phyloP scores from a whole-genome alignment of 2,329 filamentous ascomycete species.

The Aspergillus aculeatinus region DNA sequence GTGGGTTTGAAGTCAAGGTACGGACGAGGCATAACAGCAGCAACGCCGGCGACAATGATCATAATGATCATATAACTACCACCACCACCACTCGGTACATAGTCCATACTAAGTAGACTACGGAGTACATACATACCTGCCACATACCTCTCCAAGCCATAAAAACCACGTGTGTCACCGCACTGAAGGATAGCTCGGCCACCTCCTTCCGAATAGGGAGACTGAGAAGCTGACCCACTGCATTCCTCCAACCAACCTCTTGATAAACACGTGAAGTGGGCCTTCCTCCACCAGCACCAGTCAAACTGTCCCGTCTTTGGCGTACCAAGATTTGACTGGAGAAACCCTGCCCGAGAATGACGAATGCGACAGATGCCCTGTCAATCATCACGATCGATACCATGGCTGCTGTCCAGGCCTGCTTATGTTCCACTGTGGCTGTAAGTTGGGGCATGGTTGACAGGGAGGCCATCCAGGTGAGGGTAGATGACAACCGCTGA shows the following conservation, averaged over 20 bases:
- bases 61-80: too few relatives aligned
- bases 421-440: background rate
- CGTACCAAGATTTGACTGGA: conserved; percentile 24
- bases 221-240: conserved; percentile 2
- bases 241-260: conserved; percentile 6
- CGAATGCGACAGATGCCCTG: conserved; percentile 13
- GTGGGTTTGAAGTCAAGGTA: too few relatives aligned
- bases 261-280: conserved; percentile 17
- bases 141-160: background rate
- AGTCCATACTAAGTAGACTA: background rate
- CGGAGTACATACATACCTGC: background rate
- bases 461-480: conserved; percentile 7
- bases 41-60: too few relatives aligned
- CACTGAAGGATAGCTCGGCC: conserved; percentile 3
- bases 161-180: background rate
- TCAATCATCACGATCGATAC: background rate
- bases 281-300: conserved; percentile 15
- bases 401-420: background rate
- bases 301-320: conserved; percentile 18
- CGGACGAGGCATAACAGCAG: too few relatives aligned
- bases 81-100: background rate
- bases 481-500: conserved; percentile 10
- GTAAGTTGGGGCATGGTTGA: conserved; percentile 11
- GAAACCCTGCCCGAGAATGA: conserved; percentile 16
- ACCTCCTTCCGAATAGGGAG: conserved; percentile 12